Conservation (phyloP, 2,329 filamentous ascomycete genomes). For the Calonectria montana region DNA sequence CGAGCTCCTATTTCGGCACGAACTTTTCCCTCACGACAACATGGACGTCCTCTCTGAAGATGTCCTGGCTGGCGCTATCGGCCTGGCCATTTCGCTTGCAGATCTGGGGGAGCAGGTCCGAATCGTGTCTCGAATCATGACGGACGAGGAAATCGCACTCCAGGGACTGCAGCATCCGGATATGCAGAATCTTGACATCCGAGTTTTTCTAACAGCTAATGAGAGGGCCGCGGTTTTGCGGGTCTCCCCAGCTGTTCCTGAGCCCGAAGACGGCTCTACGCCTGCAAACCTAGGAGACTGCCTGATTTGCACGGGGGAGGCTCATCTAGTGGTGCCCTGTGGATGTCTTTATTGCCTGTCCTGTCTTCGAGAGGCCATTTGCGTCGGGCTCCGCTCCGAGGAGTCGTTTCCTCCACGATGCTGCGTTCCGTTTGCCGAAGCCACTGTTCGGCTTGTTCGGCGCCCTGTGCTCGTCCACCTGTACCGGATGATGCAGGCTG, state of each 20-base stretch:
- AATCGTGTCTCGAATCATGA: slow-evolving; percentile 35
- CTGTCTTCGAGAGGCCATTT: slow-evolving; percentile 34
- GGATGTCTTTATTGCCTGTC: slow-evolving; percentile 34
- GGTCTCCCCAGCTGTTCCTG: not conserved
- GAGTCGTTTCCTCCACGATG: slow-evolving; percentile 39
- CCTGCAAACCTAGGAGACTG: slow-evolving; percentile 22
- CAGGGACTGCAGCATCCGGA: slow-evolving; percentile 26
- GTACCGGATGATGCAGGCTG: slow-evolving; percentile 33
- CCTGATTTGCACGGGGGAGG: slow-evolving; percentile 27
- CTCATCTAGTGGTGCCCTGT: slow-evolving; percentile 24
- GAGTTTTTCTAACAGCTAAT: slow-evolving; percentile 24
- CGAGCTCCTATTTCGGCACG: slow-evolving; percentile 23
- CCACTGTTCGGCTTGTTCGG: slow-evolving; percentile 11
- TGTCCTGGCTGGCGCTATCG: slow-evolving; percentile 27
- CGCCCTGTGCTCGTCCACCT: slow-evolving; percentile 35
- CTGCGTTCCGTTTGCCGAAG: slow-evolving; percentile 32
- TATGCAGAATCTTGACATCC: slow-evolving; percentile 24
- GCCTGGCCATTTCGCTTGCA: slow-evolving; percentile 35
- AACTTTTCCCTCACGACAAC: slow-evolving; percentile 12
- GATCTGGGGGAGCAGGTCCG: slow-evolving; percentile 30
- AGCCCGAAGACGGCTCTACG: not conserved
- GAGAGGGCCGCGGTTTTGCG: slow-evolving; percentile 26
- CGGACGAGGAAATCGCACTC: slow-evolving; percentile 35
- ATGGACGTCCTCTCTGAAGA: slow-evolving; percentile 18
- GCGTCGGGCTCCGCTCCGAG: slow-evolving; percentile 31